Conservation (phyloP, 768 basidiomycete genomes). For the Tricholoma terreum region DNA sequence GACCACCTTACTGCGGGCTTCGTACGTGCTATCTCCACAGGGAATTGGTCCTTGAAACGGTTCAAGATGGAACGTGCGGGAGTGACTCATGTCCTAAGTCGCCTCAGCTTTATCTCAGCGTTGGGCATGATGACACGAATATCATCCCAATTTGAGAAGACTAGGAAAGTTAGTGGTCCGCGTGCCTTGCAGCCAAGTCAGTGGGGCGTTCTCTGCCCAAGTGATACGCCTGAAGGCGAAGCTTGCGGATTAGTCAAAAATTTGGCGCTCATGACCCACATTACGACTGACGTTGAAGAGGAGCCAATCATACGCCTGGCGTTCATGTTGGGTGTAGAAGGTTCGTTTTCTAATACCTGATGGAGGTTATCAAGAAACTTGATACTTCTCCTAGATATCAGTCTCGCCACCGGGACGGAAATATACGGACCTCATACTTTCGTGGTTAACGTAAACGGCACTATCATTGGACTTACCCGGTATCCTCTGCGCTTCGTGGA, state of each 20-base stretch:
- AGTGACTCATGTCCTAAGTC: constrained; percentile 94
- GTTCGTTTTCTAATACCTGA: constrained; percentile 36
- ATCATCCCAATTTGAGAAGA: constrained; percentile 98
- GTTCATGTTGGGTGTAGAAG: constrained; percentile 97
- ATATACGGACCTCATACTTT: constrained; percentile 92
- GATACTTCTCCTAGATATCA: constrained; percentile 61
- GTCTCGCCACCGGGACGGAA: constrained; percentile 88
- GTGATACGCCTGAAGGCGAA: constrained; percentile 99
- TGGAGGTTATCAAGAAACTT: background rate
- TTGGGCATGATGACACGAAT: constrained; percentile 99
- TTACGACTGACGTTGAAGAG: constrained; percentile 98
- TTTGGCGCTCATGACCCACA: constrained; percentile 98
- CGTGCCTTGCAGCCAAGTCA: constrained; percentile 96
- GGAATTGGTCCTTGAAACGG: constrained; percentile 98
- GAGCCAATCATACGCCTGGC: constrained; percentile 86
- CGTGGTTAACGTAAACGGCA: constrained; percentile 96
- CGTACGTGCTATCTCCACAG: constrained; percentile 95
- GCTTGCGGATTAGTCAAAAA: constrained; percentile 99
- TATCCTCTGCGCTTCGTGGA: constrained; percentile 81
- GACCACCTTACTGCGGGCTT: constrained; percentile 96
- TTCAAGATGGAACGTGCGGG: constrained; percentile 99
- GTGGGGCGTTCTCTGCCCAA: constrained; percentile 98
- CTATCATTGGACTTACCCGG: constrained; percentile 90
- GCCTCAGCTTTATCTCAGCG: constrained; percentile 94
- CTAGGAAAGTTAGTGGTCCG: constrained; percentile 96